Base-by-base conservation (phyloP, 108 stramenopile genomes). In the Chaetoceros tenuissimus region DNA sequence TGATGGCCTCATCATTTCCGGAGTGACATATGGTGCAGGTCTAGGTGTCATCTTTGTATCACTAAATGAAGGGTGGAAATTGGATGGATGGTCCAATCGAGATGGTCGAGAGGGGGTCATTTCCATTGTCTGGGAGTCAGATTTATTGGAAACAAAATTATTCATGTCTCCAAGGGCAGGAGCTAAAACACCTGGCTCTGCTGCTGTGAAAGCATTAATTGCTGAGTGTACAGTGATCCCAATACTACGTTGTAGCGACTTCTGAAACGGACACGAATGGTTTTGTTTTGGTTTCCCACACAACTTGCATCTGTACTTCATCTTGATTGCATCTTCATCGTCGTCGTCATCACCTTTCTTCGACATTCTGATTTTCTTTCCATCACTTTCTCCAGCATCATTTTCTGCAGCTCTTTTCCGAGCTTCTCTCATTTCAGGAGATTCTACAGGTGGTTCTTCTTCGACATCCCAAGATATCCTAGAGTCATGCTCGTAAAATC, bases 391-490 rank as follows among this genome's bases (percentile, higher is more conserved):
- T 28, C 51, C 45, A 31, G 46, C 25, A 26, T 29, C 8, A 22
- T n/a, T 59, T 19, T 61, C 63, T 16, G 46, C 31, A 31, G 61
- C 59, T 30, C 28, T 29, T 31, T 19, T 18, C 60, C 69, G 19
- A 67, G 57, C 18, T 69, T 51, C 16, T 65, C 75, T 7, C 71
- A 66, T 23, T 55, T 69, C 67, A 5, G 63, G 60, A 18, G 62
- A 31, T 24, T 64, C 76, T 18, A 91, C 77, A 5, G 89, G 89
- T 46, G 84, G 77, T 31, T 59, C 63, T 24, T 78, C 78, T 66
- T 85, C 78, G 50, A 89, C 80, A 19, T 89, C 88, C 88, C 88
- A 89, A 3, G 88, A 89, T 27, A 89, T 63, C 19, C 81, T 71
- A 62, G 71, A 76, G 25, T 85, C 82, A 66, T 86, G 79, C 65